Conservation (phyloP, 805 yeast species). For the Saturnispora mendoncae region DNA sequence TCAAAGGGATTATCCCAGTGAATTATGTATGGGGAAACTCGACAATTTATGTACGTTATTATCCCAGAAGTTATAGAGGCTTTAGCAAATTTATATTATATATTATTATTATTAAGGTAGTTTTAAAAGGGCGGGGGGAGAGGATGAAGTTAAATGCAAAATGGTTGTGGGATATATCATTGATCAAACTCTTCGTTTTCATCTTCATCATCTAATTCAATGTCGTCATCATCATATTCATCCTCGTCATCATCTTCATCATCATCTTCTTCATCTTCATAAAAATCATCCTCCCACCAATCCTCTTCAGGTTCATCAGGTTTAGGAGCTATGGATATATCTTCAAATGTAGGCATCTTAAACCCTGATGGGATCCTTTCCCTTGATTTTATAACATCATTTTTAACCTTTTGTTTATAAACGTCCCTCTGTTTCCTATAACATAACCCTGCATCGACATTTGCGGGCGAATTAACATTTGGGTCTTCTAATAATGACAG, state of each 20-base stretch:
- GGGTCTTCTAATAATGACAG: slow-evolving; percentile 91
- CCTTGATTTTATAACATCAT: slow-evolving; percentile 76
- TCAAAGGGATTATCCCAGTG: slow-evolving; percentile 23
- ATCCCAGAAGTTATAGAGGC: background rate
- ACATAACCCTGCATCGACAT: slow-evolving; percentile 94
- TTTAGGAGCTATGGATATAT: slow-evolving; percentile 28
- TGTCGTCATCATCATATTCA: slow-evolving; percentile 24
- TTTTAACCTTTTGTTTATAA: slow-evolving; percentile 66
- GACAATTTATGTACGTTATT: slow-evolving; percentile 12
- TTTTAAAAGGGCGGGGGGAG: background rate
- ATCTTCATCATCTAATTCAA: slow-evolving; percentile 22
- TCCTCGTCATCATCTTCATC: slow-evolving; percentile 27
- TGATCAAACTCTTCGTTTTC: slow-evolving; percentile 12
- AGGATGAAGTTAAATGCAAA: background rate
- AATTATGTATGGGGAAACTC: slow-evolving; percentile 23
- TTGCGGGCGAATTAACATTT: slow-evolving; percentile 88
- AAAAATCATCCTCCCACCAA: slow-evolving; percentile 25
- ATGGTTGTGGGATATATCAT: background rate
- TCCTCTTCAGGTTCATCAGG: slow-evolving; percentile 26
- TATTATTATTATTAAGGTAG: background rate
- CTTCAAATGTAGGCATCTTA: slow-evolving; percentile 65
- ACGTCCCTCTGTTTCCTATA: slow-evolving; percentile 77
- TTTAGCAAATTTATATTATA: background rate
- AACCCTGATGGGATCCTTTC: slow-evolving; percentile 82
- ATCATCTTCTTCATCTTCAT: slow-evolving; percentile 27